Conservation (phyloP, 805 yeast species). For the Ogataea wickerhamii region DNA sequence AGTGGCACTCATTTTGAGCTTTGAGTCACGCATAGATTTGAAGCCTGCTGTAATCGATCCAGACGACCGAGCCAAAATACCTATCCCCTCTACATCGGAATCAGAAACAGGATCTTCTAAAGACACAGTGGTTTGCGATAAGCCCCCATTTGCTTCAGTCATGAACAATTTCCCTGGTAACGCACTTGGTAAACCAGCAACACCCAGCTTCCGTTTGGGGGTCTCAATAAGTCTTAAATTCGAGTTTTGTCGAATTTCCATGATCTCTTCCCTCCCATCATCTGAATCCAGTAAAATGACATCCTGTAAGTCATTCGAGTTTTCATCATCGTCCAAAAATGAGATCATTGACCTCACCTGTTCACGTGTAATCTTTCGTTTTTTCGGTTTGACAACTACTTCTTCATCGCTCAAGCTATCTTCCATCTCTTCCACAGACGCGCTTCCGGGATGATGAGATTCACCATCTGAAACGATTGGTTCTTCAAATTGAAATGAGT, state of each 20-base stretch:
- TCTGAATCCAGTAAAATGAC: slow-evolving; percentile 35
- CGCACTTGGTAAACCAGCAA: slow-evolving; percentile 37
- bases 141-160: neutral
- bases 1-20: slow-evolving; percentile 18
- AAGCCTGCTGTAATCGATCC: slow-evolving; percentile 31
- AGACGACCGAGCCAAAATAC: slow-evolving; percentile 23
- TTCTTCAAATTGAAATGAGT: slow-evolving; percentile 24
- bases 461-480: slow-evolving; percentile 31
- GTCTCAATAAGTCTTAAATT: slow-evolving; percentile 49
- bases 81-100: slow-evolving; percentile 18
- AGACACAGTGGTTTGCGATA: neutral
- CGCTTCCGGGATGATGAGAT: slow-evolving; percentile 18
- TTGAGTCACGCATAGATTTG: slow-evolving; percentile 14
- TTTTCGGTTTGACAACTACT: slow-evolving; percentile 23
- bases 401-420: slow-evolving; percentile 22
- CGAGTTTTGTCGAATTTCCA: slow-evolving; percentile 26
- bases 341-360: slow-evolving; percentile 27
- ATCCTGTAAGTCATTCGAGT: slow-evolving; percentile 22
- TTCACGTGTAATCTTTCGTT: slow-evolving; percentile 32
- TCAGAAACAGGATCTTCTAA: slow-evolving; percentile 5
- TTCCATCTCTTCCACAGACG: slow-evolving; percentile 10
- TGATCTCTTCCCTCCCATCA: slow-evolving; percentile 36
- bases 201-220: slow-evolving; percentile 55
- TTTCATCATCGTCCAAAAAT: slow-evolving; percentile 25
- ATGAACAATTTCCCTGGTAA: neutral